Conservation (phyloP, 805 yeast species). For the Kodamaea nitidulidarum region DNA sequence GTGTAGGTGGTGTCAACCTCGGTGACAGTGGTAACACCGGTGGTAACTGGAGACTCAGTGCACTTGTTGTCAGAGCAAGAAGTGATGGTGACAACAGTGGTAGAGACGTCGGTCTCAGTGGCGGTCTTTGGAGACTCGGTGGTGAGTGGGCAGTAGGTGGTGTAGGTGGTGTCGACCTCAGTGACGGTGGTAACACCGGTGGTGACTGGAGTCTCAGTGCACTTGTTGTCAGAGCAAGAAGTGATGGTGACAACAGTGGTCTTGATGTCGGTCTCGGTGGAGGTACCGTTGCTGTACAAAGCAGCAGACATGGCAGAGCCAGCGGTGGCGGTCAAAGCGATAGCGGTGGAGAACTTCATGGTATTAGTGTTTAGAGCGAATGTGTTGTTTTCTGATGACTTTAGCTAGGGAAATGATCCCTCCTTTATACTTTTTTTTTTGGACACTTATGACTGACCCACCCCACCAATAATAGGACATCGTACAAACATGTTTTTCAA, state of each 20-base stretch:
- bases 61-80: slow-evolving; percentile 33
- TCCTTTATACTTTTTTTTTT: slow-evolving; percentile 4
- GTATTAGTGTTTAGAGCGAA: slow-evolving; percentile 7
- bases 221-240: slow-evolving; percentile 25
- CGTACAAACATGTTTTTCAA: not conserved
- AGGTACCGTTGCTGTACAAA: slow-evolving; percentile 16
- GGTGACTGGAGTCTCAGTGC: slow-evolving; percentile 18
- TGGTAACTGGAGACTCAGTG: slow-evolving; percentile 20
- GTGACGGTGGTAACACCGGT: slow-evolving; percentile 25
- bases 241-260: slow-evolving; percentile 27
- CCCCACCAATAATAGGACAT: slow-evolving; percentile 1
- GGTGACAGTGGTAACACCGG: slow-evolving; percentile 36
- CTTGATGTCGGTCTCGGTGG: slow-evolving; percentile 12
- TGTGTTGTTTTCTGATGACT: slow-evolving; percentile 3
- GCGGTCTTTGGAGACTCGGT: slow-evolving; percentile 18
- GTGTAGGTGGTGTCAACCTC: slow-evolving; percentile 28
- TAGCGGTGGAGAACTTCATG: slow-evolving; percentile 28
- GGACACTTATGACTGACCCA: not conserved
- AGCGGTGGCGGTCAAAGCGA: slow-evolving; percentile 8
- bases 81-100: slow-evolving; percentile 33
- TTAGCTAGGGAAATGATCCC: not conserved
- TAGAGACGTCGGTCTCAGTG: slow-evolving; percentile 12
- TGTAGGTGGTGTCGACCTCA: slow-evolving; percentile 17
- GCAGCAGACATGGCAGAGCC: slow-evolving; percentile 9
- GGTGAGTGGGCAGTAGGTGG: slow-evolving; percentile 22